These are phyloP conservation scores for Zostera marina DNA, from an alignment of 116 monocot species.

Conservation along the genomic window DNA sequence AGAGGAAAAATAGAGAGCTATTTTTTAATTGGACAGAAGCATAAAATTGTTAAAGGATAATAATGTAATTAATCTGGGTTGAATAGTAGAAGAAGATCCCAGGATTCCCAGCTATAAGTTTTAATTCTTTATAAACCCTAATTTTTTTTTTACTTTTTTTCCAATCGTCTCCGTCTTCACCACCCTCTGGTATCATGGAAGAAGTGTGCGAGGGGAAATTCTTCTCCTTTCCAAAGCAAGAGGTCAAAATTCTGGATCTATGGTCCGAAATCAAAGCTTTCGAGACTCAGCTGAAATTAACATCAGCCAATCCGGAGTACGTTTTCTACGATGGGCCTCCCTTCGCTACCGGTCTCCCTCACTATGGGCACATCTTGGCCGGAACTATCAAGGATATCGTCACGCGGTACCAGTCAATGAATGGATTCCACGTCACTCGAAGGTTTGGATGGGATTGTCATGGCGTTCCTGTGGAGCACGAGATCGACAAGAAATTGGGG, in stretches of 20 bases:
- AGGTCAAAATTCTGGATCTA: slow-evolving; percentile 42
- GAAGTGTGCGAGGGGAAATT: slow-evolving; percentile 92
- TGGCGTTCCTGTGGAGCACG: slow-evolving; percentile 90
- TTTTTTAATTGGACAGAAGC: no score
- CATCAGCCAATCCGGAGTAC: slow-evolving; percentile 59
- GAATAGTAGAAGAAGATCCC: no score
- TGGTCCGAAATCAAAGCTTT: slow-evolving; percentile 76
- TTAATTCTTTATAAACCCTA: not conserved
- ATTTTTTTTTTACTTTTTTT: slow-evolving; percentile 21
- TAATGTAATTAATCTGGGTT: no score
- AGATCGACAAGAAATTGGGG: slow-evolving; percentile 69
- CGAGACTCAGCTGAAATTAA: slow-evolving; percentile 67
- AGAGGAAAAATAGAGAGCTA: no score
- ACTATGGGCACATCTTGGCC: slow-evolving; percentile 96
- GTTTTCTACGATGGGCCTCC: slow-evolving; percentile 98
- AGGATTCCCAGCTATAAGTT: no score
- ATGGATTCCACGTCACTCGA: slow-evolving; percentile 78
- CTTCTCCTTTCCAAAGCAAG: slow-evolving; percentile 80
- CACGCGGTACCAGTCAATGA: slow-evolving; percentile 92
- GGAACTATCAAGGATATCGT: slow-evolving; percentile 99
- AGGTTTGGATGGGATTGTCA: slow-evolving; percentile 99
- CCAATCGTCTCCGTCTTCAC: slow-evolving; percentile 16
- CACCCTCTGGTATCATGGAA: slow-evolving; percentile 39
- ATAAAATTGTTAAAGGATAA: no score
- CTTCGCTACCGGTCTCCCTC: slow-evolving; percentile 89